A percentile compares a stretch with the other conserved stretches of the same genome.
These are phyloP conservation scores for Pichia sp. DNA, from an alignment of 1,139 yeast genomes.

Conservation along the genomic window DNA sequence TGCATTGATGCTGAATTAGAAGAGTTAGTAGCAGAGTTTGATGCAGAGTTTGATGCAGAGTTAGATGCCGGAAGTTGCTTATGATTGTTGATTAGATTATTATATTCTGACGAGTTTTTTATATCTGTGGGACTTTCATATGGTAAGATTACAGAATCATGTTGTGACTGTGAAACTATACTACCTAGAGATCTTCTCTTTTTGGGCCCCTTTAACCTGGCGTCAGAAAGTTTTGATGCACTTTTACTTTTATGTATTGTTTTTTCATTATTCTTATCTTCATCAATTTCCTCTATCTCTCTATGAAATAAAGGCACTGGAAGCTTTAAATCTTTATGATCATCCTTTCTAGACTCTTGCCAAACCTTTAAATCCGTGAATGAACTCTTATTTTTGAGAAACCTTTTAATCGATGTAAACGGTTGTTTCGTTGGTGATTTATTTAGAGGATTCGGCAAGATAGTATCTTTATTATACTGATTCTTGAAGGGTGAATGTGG, in stretches of 20 bases:
- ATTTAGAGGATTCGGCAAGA: not conserved
- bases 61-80: not conserved
- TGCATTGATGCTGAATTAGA: not conserved
- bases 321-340: not conserved
- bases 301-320: not conserved
- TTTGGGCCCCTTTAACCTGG: constrained; percentile 2
- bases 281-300: not conserved
- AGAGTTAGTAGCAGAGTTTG: no score
- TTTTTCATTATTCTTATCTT: not conserved
- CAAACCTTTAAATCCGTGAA: constrained; percentile 9
- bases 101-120: not conserved
- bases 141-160: not conserved
- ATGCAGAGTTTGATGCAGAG: not conserved
- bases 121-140: not conserved
- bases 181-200: constrained; percentile 12
- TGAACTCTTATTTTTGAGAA: constrained; percentile 12
- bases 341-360: constrained; percentile 5
- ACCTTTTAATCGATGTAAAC: constrained; percentile 9
- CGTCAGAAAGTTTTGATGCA: constrained; percentile 2
- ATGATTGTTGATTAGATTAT: not conserved
- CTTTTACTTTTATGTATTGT: constrained; percentile 1
- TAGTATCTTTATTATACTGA: not conserved
- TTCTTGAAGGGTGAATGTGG: not conserved
- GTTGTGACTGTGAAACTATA: constrained; percentile 4
- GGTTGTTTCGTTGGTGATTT: constrained; percentile 13